Evolutionary conservation across 2,329 filamentous ascomycete genomes (phyloP).

Genomic region (Aureobasidium leucospermi): DNA sequence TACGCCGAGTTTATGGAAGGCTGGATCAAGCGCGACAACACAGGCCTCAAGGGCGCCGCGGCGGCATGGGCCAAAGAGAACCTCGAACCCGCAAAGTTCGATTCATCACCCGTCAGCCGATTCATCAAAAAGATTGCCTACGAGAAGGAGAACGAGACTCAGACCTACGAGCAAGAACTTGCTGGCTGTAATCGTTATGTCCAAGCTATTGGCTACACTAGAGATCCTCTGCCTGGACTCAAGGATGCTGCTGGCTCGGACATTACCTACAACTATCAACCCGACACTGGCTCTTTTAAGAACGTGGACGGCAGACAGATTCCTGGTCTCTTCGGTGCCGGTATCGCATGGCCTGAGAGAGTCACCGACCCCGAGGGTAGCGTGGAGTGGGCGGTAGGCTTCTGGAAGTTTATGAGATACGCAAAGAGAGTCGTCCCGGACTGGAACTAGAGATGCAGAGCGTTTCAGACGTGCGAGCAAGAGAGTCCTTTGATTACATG

Average conservation of each 20-base stretch:
- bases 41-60: slow-evolving; percentile 55
- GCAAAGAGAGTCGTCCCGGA: slow-evolving; percentile 47
- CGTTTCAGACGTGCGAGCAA: background rate
- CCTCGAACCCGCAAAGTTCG: slow-evolving; percentile 46
- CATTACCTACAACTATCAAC: slow-evolving; percentile 37
- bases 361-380: slow-evolving; percentile 56
- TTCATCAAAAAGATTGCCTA: slow-evolving; percentile 34
- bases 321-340: slow-evolving; percentile 52
- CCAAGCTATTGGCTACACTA: slow-evolving; percentile 53
- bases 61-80: slow-evolving; percentile 53
- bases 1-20: slow-evolving; percentile 57
- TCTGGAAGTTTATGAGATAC: slow-evolving; percentile 61
- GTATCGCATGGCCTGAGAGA: slow-evolving; percentile 56
- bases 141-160: slow-evolving; percentile 42
- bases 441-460: slow-evolving; percentile 34
- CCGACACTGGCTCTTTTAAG: slow-evolving; percentile 33
- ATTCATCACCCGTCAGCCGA: slow-evolving; percentile 38
- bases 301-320: slow-evolving; percentile 28
- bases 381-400: slow-evolving; percentile 54
- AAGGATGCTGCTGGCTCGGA: slow-evolving; percentile 26
- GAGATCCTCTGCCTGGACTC: slow-evolving; percentile 44
- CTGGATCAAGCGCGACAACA: slow-evolving; percentile 60
- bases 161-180: slow-evolving; percentile 41
- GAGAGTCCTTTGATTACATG: background rate
- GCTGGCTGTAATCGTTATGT: slow-evolving; percentile 46